Evolutionary conservation across 2,329 filamentous ascomycete genomes (phyloP).

Genomic region (Leptographium flavum): DNA sequence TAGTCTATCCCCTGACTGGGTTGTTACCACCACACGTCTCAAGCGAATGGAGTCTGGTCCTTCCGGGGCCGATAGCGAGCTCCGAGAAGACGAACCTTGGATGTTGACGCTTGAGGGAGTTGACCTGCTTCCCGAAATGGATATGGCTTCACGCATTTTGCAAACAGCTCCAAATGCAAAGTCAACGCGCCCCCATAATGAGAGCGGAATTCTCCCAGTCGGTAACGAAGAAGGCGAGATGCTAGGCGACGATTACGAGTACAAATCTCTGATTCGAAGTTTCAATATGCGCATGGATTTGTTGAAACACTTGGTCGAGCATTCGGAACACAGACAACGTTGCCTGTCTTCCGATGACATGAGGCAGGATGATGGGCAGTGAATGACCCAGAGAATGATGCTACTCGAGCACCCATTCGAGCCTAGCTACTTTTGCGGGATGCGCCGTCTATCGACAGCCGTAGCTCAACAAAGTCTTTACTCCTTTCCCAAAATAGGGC

Average conservation of each 20-base stretch:
- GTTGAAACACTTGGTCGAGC: conserved; percentile 37
- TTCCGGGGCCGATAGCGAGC: conserved; percentile 16
- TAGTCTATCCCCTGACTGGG: conserved; percentile 63
- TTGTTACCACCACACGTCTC: conserved; percentile 33
- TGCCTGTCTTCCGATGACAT: neutral
- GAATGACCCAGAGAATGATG: neutral
- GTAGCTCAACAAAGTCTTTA: too few relatives aligned
- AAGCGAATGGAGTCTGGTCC: conserved; percentile 24
- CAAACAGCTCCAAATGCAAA: neutral
- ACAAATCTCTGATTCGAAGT: conserved; percentile 35
- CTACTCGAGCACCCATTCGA: too few relatives aligned
- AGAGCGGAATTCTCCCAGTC: neutral
- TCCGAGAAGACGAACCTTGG: conserved; percentile 23
- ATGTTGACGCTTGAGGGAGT: conserved; percentile 51
- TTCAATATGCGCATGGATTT: conserved; percentile 44
- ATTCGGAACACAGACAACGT: conserved; percentile 29
- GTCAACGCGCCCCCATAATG: neutral
- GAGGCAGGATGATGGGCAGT: neutral
- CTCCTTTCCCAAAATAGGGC: too few relatives aligned
- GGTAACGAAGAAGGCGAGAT: neutral
- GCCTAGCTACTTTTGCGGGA: neutral
- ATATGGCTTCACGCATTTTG: neutral
- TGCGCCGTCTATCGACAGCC: too few relatives aligned
- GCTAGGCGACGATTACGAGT: conserved; percentile 35
- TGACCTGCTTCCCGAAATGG: conserved; percentile 12